phyloP scores from a whole-genome alignment of 2,329 filamentous ascomycete species.

The Cercospora berteroae region DNA sequence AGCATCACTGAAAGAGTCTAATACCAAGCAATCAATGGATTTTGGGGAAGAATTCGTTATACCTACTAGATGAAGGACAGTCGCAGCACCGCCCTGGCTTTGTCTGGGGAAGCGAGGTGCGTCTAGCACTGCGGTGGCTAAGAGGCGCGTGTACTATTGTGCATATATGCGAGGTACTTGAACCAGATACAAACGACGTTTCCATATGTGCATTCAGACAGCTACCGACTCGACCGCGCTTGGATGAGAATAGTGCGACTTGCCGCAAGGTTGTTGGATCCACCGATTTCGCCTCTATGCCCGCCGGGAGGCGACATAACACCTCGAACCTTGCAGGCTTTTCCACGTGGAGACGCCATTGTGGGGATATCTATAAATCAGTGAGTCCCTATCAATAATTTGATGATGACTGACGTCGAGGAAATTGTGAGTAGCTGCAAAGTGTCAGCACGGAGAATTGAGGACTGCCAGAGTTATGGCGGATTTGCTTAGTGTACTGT shows the following conservation, averaged over 20 bases:
- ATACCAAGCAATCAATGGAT: slow-evolving; percentile 1
- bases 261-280: background rate
- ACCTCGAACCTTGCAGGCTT: background rate
- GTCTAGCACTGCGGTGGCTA: slow-evolving; percentile 7
- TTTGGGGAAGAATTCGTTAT: slow-evolving; percentile 3
- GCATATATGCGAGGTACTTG: slow-evolving; percentile 21
- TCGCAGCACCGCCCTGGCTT: slow-evolving; percentile 9
- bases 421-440: background rate
- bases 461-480: background rate
- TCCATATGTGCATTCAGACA: background rate
- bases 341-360: background rate
- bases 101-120: slow-evolving; percentile 10
- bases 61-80: slow-evolving; percentile 17
- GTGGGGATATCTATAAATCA: background rate
- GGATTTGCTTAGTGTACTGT: background rate
- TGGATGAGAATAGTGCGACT: background rate
- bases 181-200: slow-evolving; percentile 4
- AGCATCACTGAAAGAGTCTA: slow-evolving; percentile 20
- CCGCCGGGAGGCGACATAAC: background rate
- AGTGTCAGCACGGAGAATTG: slow-evolving; percentile 2
- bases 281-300: background rate
- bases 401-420: background rate
- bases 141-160: slow-evolving; percentile 31
- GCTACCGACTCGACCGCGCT: background rate
- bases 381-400: background rate